Percentiles rank a stretch among this genome's conserved stretches.
Evolutionary conservation across 2,329 filamentous ascomycete species (phyloP).

Genomic region (Penicillium sp.): DNA sequence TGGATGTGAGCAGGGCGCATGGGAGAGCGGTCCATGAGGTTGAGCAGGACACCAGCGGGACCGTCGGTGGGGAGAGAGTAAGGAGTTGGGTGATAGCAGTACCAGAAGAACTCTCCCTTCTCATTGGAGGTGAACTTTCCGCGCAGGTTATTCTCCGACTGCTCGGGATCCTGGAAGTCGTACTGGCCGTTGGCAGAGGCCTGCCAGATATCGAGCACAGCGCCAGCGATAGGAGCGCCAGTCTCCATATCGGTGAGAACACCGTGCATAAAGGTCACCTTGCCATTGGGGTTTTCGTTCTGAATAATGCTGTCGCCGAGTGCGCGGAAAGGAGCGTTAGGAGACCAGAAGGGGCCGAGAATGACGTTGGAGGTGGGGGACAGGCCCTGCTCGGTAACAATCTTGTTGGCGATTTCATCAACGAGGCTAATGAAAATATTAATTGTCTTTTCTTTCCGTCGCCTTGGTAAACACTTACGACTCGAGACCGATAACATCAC

Average conservation of each 20-base stretch:
- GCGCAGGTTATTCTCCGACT: constrained; percentile 70
- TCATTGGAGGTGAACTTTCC: constrained; percentile 72
- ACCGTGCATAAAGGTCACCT: constrained; percentile 67
- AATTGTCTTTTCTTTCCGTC: not conserved
- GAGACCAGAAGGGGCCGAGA: constrained; percentile 75
- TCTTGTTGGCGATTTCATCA: constrained; percentile 73
- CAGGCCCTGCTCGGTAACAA: constrained; percentile 59
- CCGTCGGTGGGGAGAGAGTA: constrained; percentile 69
- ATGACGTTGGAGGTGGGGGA: constrained; percentile 72
- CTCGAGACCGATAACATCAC: constrained; percentile 71
- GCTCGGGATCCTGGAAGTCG: constrained; percentile 72
- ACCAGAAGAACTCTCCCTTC: constrained; percentile 64
- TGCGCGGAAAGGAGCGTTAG: constrained; percentile 69
- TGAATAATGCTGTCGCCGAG: constrained; percentile 67
- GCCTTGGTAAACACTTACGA: constrained; percentile 23
- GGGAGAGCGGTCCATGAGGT: constrained; percentile 56
- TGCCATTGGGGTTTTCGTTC: constrained; percentile 56
- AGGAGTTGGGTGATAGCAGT: constrained; percentile 74
- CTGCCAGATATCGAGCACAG: constrained; percentile 77
- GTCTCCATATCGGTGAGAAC: constrained; percentile 63
- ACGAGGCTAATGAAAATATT: constrained; percentile 49
- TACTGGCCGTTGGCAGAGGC: constrained; percentile 73
- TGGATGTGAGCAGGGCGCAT: constrained; percentile 63
- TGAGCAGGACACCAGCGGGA: constrained; percentile 54
- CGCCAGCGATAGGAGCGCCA: constrained; percentile 63